A percentile compares a stretch with the other conserved stretches of the same genome.
Evolutionary conservation across 495 filamentous ascomycete genomes (phyloP).

Genomic region (Penicillium chermesinum): DNA sequence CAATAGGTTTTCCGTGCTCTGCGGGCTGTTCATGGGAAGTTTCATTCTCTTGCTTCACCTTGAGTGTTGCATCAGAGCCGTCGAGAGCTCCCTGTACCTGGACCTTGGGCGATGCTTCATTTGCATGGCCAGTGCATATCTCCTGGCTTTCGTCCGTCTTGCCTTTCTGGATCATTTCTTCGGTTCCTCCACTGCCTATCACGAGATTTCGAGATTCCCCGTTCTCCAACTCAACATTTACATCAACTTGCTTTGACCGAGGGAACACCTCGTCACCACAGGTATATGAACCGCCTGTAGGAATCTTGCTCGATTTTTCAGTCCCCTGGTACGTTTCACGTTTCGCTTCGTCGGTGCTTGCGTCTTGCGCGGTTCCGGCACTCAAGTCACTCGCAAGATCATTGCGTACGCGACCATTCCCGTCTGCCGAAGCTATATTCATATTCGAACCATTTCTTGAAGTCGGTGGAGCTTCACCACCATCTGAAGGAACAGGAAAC

Average conservation of each 20-base stretch:
- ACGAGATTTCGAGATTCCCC: conserved; percentile 14
- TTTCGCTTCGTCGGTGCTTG: too few species aligned
- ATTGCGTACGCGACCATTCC: too few species aligned
- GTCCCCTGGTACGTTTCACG: not conserved
- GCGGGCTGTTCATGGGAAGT: too few species aligned
- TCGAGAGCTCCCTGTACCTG: too few species aligned
- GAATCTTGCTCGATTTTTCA: too few species aligned
- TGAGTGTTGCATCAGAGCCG: too few species aligned
- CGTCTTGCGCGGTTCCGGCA: too few species aligned
- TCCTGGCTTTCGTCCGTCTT: not conserved
- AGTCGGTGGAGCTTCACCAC: not conserved
- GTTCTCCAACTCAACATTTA: conserved; percentile 10
- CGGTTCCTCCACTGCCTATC: not conserved
- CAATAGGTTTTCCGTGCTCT: not conserved
- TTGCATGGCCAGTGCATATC: too few species aligned
- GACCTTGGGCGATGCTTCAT: too few species aligned
- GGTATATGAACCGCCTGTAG: conserved; percentile 1
- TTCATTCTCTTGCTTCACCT: too few species aligned
- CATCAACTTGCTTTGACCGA: conserved; percentile 1
- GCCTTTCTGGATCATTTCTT: not conserved
- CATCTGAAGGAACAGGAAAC: conserved; percentile 23
- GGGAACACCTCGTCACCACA: conserved; percentile 12
- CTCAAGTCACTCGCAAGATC: too few species aligned
- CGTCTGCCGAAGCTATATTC: not conserved
- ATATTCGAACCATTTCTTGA: not conserved